A percentile compares a stretch with the other conserved stretches of the same genome.
These are phyloP conservation scores for Epithemia pelagica DNA, from an alignment of 108 stramenopile genomes.

Conservation along the genomic window DNA sequence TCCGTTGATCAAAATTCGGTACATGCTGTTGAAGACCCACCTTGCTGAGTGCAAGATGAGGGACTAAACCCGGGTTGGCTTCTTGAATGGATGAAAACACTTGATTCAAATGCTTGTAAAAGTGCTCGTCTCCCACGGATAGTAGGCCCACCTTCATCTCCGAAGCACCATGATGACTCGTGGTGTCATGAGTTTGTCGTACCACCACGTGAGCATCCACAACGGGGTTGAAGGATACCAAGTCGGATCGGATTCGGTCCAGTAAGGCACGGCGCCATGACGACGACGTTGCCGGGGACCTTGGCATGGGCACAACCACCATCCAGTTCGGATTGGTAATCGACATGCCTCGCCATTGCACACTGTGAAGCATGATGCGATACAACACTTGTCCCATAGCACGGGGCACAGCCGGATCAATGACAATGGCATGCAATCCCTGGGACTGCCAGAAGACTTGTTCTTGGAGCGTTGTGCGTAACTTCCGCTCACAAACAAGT, in stretches of 20 bases:
- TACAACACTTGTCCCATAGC: conserved; percentile 16
- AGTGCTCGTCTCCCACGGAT: conserved; percentile 12
- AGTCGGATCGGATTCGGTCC: conserved; percentile 20
- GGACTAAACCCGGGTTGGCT: too few species aligned
- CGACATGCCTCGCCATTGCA: too few species aligned
- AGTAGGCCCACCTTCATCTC: conserved; percentile 14
- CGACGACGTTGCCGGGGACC: too few species aligned
- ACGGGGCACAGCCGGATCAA: conserved; percentile 20
- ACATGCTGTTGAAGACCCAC: background rate
- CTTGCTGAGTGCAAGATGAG: too few species aligned
- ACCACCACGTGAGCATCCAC: conserved; percentile 17
- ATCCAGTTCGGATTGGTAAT: too few species aligned
- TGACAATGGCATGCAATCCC: conserved; percentile 2
- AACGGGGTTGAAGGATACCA: conserved; percentile 16
- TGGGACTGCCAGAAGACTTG: background rate
- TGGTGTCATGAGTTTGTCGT: too few species aligned
- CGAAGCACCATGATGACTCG: background rate
- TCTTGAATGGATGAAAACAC: too few species aligned
- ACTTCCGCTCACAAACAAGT: background rate
- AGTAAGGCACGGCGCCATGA: conserved; percentile 17
- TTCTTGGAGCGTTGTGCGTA: background rate
- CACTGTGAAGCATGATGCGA: too few species aligned
- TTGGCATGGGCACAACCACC: too few species aligned
- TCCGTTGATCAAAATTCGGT: background rate
- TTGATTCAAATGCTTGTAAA: conserved; percentile 6